Evolutionary conservation across 1,284 basidiomycete genomes (phyloP).

Genomic region (Ceratobasidium sp.): DNA sequence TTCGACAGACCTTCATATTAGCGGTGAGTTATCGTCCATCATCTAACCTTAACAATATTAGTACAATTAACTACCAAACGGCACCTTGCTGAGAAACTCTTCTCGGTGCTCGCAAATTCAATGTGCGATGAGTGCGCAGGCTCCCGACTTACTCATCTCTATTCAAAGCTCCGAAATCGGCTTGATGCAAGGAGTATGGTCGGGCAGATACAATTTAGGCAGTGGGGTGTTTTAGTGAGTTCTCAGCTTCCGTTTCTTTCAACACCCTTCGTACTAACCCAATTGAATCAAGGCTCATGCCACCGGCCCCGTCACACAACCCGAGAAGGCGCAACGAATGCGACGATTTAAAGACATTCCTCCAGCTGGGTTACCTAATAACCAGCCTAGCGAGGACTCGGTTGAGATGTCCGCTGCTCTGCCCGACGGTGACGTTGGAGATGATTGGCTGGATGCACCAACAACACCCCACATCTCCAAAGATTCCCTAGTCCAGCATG

Average conservation of each 20-base stretch:
- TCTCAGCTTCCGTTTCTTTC: not conserved
- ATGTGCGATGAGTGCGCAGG: conserved; percentile 30
- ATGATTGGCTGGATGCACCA: not conserved
- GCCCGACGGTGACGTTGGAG: not conserved
- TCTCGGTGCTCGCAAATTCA: conserved; percentile 28
- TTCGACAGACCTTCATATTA: not conserved
- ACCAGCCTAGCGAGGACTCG: too few relatives aligned
- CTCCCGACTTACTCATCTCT: too few relatives aligned
- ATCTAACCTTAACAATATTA: not conserved
- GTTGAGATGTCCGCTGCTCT: not conserved
- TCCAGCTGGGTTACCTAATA: too few relatives aligned
- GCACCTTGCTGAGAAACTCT: conserved; percentile 22
- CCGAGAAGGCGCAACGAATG: not conserved
- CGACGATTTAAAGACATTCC: not conserved
- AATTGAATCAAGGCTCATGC: not conserved
- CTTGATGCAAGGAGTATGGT: conserved; percentile 24
- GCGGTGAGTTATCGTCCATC: conserved; percentile 3
- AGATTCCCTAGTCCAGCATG: not conserved
- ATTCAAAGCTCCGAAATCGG: conserved; percentile 9
- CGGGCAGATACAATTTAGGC: conserved; percentile 30
- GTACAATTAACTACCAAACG: not conserved
- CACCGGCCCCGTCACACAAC: not conserved
- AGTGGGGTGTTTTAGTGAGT: not conserved
- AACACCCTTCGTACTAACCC: too few relatives aligned
- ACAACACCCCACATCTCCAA: not conserved